Conservation (phyloP, 345 rosid genomes). For the Salix koriyanagi region DNA sequence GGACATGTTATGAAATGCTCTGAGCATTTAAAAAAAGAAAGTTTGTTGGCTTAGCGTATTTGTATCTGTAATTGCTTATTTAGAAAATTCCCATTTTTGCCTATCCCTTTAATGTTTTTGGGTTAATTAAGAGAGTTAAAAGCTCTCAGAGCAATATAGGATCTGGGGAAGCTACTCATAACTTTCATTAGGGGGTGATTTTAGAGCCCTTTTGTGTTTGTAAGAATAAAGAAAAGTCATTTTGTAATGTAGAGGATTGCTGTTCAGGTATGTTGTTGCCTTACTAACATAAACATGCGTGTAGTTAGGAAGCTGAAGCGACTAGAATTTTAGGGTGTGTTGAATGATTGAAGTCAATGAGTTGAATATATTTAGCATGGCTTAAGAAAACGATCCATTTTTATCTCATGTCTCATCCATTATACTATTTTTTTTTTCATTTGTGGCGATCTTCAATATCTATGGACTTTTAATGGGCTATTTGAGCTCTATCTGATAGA, state of each 20-base stretch:
- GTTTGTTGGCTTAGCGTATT: background rate
- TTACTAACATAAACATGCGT: background rate
- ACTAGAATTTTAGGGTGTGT: background rate
- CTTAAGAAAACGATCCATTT: background rate
- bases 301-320: background rate
- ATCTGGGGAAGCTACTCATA: background rate
- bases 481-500: background rate
- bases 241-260: background rate
- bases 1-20: background rate
- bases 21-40: background rate
- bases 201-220: slow-evolving; percentile 5
- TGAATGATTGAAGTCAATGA: background rate
- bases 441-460: background rate
- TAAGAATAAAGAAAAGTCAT: slow-evolving; percentile 4
- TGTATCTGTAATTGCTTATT: background rate
- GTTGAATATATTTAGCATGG: background rate
- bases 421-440: background rate
- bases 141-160: background rate
- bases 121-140: background rate
- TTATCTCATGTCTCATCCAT: background rate
- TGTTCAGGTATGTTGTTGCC: background rate
- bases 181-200: background rate
- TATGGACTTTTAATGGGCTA: background rate
- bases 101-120: background rate
- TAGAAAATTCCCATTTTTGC: background rate